Conservation (phyloP, 75 land plant species). For the Cupressus sempervirens region DNA sequence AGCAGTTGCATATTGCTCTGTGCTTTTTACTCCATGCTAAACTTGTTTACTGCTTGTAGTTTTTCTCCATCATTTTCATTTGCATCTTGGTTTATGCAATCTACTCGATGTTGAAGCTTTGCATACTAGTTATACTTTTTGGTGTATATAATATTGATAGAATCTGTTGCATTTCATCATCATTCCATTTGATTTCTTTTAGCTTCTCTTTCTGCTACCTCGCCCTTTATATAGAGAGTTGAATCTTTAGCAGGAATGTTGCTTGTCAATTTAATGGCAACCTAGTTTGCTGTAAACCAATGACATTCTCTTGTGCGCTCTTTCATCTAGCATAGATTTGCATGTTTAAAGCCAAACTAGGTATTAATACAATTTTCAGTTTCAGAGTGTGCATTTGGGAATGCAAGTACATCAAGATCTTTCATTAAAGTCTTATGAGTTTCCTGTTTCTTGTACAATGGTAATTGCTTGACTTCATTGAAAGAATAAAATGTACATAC, state of each 20-base stretch:
- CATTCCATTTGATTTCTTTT: neutral
- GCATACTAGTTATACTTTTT: neutral
- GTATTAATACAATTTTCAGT: neutral
- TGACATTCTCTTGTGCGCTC: neutral
- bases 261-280: neutral
- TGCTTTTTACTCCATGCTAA: neutral
- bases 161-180: neutral
- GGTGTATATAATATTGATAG: neutral
- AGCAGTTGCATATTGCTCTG: neutral
- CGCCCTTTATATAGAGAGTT: neutral
- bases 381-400: neutral
- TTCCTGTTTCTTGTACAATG: neutral
- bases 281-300: neutral
- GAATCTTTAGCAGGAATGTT: neutral
- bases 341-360: neutral
- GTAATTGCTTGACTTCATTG: too few species aligned
- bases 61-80: neutral
- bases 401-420: neutral
- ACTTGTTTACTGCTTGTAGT: neutral
- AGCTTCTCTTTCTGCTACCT: neutral
- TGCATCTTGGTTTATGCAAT: neutral
- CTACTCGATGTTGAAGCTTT: neutral
- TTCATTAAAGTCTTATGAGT: neutral
- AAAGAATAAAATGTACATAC: too few species aligned
- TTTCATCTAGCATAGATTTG: neutral